Conservation (phyloP, 129 eudicot genomes). For the Escallonia rubra region DNA sequence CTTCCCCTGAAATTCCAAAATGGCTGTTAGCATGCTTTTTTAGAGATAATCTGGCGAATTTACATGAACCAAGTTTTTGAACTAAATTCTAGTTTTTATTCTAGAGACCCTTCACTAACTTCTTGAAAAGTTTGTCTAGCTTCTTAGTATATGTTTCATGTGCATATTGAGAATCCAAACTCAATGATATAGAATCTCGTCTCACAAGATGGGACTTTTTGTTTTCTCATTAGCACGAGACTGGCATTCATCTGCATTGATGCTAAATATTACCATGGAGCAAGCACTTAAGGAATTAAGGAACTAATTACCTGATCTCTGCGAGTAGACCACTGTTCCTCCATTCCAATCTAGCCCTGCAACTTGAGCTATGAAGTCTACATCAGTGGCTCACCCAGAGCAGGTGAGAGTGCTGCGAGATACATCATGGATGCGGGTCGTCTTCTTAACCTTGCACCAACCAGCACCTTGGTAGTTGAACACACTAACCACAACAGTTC, state of each 20-base stretch:
- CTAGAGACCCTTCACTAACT: too few relatives aligned
- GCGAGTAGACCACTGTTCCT: conserved; percentile 52
- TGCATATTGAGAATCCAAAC: too few relatives aligned
- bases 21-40: not conserved
- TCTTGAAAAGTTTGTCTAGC: too few relatives aligned
- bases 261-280: too few relatives aligned
- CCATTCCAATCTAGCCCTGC: conserved; percentile 77
- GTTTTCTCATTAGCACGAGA: too few relatives aligned
- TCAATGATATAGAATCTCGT: too few relatives aligned
- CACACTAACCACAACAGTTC: conserved; percentile 79
- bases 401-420: conserved; percentile 71
- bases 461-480: conserved; percentile 98
- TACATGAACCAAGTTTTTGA: too few relatives aligned
- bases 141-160: too few relatives aligned
- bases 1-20: conserved; percentile 41
- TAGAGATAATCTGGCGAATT: not conserved
- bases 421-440: conserved; percentile 67
- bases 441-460: conserved; percentile 76
- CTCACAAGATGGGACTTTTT: too few relatives aligned
- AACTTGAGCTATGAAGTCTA: conserved; percentile 53
- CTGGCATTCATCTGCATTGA: too few relatives aligned
- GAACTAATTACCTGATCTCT: conserved; percentile 47
- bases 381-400: conserved; percentile 59
- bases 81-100: too few relatives aligned
- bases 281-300: too few relatives aligned